Percentiles rank a stretch among this genome's conserved stretches.
These are phyloP conservation scores for Phialophora macrospora DNA, from an alignment of 2,329 filamentous ascomycete species.

Conservation along the genomic window DNA sequence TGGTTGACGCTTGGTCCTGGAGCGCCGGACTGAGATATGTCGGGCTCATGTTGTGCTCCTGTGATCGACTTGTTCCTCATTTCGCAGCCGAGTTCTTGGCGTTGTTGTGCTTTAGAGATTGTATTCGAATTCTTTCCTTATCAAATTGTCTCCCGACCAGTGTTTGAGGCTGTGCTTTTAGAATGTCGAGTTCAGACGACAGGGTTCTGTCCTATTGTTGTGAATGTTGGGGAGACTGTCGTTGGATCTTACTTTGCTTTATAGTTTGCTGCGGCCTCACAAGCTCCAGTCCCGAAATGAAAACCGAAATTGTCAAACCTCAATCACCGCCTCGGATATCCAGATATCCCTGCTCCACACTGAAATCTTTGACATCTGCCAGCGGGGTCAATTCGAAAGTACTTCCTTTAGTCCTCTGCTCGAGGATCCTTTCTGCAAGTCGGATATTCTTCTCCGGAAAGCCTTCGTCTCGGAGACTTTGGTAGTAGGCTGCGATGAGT, in stretches of 20 bases:
- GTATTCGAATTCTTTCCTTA: not conserved
- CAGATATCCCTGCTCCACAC: conserved; percentile 14
- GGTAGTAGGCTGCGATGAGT: conserved; percentile 38
- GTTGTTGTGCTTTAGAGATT: conserved; percentile 1
- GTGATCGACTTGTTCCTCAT: not conserved
- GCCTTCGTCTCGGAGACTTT: conserved; percentile 37
- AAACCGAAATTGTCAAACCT: not conserved
- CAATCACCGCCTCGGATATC: conserved; percentile 7
- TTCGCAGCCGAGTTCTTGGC: conserved; percentile 10
- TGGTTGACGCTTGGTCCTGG: conserved; percentile 24
- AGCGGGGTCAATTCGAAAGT: conserved; percentile 31
- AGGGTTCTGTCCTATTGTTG: not conserved
- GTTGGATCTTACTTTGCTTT: not conserved
- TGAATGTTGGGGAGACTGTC: not conserved
- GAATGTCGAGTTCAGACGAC: not conserved
- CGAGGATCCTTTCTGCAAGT: conserved; percentile 34
- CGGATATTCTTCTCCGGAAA: conserved; percentile 36
- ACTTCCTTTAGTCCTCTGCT: conserved; percentile 24
- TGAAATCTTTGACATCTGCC: conserved; percentile 29
- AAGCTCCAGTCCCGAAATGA: not conserved
- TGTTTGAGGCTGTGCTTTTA: not conserved
- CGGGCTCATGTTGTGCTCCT: conserved; percentile 19
- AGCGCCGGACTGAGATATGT: conserved; percentile 34
- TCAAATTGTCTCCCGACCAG: not conserved
- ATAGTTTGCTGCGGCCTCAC: not conserved